Base-by-base conservation (phyloP, 2,329 filamentous ascomycete species). In the Fusarium secorum region DNA sequence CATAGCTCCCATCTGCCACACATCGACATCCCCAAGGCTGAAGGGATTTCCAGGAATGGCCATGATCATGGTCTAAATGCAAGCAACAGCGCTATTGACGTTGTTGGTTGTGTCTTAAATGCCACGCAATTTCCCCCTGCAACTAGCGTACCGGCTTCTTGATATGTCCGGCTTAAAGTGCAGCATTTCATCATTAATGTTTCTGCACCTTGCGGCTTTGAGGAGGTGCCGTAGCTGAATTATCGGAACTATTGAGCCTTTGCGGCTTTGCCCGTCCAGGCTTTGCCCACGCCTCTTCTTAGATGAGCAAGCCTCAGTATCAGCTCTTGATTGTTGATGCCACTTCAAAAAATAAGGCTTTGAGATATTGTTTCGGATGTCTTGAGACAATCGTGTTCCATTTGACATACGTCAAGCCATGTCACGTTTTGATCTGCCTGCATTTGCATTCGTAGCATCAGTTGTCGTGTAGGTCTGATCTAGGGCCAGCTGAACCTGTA, bases 401-500 rank as follows among this genome's bases (percentile, higher is more conserved):
- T 48, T 53, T 45, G 35, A 32, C 38, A 33, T 32, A 53, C 36
- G 55, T 70, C 60, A 41, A 44, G 60, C 44, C 55, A 59, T 53
- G 35, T 22, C 57, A 57, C 63, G 46, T 35, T 63, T 54, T 22
- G 24, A 39, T 53, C 52, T 52, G 60, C 39, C 22, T 28, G 39
- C 38, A 33, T 46, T 35, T 48, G 22, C 30, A 48, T 56, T 48
- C 42, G 53, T 48, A 55, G 26, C 42, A 65, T 39, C 36, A 44
- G 52, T 65, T 45, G 51, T n/a, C 54, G 26, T 48, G 53, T 35
- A 54, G 45, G 45, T 36, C 58, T 45, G 22, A 32, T 65, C 63
- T 54, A 57, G 49, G 63, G 60, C 63, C 52, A 74, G 68, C 72
- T 76, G 68, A 75, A 70, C 53, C 46, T 71, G 42, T 44, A 44